phyloP scores from a whole-genome alignment of 2,329 filamentous ascomycete genomes.

The Sporothrix protearum region DNA sequence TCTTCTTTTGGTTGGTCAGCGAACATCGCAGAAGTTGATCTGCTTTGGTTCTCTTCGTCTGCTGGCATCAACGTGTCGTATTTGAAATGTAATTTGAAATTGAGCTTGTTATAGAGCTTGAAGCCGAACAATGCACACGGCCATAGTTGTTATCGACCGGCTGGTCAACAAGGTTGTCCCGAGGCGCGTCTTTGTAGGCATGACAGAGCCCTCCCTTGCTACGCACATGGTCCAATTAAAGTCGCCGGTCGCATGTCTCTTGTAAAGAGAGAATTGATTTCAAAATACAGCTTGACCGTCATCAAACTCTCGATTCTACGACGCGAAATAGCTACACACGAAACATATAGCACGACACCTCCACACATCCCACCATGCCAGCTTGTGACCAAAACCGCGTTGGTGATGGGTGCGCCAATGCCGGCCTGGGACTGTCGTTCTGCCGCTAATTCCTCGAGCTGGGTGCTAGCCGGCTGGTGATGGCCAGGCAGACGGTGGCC shows the following conservation, averaged over 20 bases:
- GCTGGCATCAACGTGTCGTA: background rate
- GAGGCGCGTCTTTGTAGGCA: background rate
- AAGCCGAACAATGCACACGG: too few relatives aligned
- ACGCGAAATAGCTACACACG: background rate
- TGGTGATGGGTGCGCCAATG: constrained; percentile 9
- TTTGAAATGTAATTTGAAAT: too few relatives aligned
- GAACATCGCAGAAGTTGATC: background rate
- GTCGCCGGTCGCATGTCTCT: background rate
- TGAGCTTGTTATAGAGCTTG: too few relatives aligned
- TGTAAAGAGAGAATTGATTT: background rate
- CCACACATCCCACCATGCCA: background rate
- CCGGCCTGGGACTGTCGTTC: background rate
- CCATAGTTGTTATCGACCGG: background rate
- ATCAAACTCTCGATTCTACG: background rate
- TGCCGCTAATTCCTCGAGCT: background rate
- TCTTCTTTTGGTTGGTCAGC: background rate
- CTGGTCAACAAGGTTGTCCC: background rate
- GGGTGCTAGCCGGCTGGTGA: background rate
- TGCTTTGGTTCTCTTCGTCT: background rate
- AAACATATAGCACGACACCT: background rate
- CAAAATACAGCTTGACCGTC: background rate
- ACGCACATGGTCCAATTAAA: background rate
- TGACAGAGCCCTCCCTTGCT: background rate
- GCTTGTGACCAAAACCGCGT: background rate
- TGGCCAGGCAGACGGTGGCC: background rate